phyloP scores from a whole-genome alignment of 2,329 filamentous ascomycete genomes.

The Apiospora arundinis region DNA sequence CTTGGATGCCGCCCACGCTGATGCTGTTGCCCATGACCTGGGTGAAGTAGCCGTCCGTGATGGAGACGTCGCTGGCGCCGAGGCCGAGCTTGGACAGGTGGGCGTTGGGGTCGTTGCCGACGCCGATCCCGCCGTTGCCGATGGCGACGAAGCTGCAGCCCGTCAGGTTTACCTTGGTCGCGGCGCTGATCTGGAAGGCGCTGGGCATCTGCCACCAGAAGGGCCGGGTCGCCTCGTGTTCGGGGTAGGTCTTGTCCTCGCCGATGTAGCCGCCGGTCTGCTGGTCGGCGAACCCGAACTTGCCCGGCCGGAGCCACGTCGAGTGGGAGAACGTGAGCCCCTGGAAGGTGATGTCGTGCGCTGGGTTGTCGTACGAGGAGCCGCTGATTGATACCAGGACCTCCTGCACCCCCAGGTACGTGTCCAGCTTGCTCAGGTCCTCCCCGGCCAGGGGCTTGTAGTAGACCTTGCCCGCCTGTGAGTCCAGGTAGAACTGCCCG shows the following conservation, averaged over 20 bases:
- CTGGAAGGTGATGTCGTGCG: slow-evolving; percentile 7
- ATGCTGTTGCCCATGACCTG: slow-evolving; percentile 20
- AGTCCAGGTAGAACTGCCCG: slow-evolving; percentile 17
- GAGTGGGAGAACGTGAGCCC: slow-evolving; percentile 16
- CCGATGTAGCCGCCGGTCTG: slow-evolving; percentile 16
- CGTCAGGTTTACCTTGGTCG: slow-evolving; percentile 2
- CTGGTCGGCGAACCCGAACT: slow-evolving; percentile 4
- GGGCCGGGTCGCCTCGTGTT: slow-evolving; percentile 11
- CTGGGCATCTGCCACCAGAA: slow-evolving; percentile 18
- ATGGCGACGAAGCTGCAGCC: neutral
- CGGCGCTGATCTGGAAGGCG: slow-evolving; percentile 14
- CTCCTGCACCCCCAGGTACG: slow-evolving; percentile 7
- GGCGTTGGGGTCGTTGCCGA: slow-evolving; percentile 18
- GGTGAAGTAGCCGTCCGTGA: slow-evolving; percentile 14
- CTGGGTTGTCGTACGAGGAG: neutral
- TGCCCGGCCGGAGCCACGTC: slow-evolving; percentile 1
- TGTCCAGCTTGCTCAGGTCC: neutral
- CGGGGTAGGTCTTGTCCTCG: slow-evolving; percentile 10
- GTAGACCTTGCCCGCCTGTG: slow-evolving; percentile 13
- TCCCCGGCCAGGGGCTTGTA: slow-evolving; percentile 15
- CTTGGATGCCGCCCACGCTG: slow-evolving; percentile 15
- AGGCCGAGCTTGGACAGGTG: slow-evolving; percentile 1
- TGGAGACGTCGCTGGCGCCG: slow-evolving; percentile 5
- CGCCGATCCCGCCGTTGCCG: neutral
- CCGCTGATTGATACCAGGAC: slow-evolving; percentile 10